Evolutionary conservation across 352 stramenopile genomes (phyloP).

Genomic region (Globisporangium radiosum): DNA sequence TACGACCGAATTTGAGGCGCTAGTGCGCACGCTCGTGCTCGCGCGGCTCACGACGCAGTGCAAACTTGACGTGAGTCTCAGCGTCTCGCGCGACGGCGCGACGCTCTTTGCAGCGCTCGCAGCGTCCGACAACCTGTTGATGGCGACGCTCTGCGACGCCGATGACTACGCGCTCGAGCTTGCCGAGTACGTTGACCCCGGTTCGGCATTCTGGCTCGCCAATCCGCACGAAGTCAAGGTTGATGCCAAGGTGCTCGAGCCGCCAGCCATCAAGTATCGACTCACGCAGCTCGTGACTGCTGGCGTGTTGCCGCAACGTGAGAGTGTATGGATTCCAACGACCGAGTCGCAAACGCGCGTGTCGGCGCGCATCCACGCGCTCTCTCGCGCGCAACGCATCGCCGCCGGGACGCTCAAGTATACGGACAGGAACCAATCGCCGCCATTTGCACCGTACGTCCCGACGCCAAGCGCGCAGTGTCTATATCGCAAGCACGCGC

Average conservation of each 20-base stretch:
- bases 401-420: conserved; percentile 16
- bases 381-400: conserved; percentile 27
- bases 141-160: conserved; percentile 43
- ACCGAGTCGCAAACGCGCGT: conserved; percentile 32
- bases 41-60: conserved; percentile 35
- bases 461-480: conserved; percentile 48
- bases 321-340: conserved; percentile 29
- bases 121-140: conserved; percentile 57
- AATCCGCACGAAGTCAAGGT: conserved; percentile 34
- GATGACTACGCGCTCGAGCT: conserved; percentile 47
- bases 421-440: conserved; percentile 14
- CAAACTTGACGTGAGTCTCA: conserved; percentile 57
- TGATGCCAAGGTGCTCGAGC: conserved; percentile 41
- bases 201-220: conserved; percentile 34
- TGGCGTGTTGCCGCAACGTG: conserved; percentile 27
- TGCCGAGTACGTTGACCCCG: conserved; percentile 50
- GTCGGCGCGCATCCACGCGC: conserved; percentile 43
- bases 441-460: conserved; percentile 34
- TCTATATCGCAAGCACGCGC: conserved; percentile 56
- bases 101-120: conserved; percentile 41
- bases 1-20: conserved; percentile 49
- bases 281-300: conserved; percentile 34
- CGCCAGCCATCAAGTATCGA: conserved; percentile 43
- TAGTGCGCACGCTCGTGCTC: conserved; percentile 51
- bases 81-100: conserved; percentile 37